Percentiles rank a stretch among this genome's conserved stretches.
Evolutionary conservation across 345 rosid genomes (phyloP).

Genomic region (Streptanthus diversifolius): DNA sequence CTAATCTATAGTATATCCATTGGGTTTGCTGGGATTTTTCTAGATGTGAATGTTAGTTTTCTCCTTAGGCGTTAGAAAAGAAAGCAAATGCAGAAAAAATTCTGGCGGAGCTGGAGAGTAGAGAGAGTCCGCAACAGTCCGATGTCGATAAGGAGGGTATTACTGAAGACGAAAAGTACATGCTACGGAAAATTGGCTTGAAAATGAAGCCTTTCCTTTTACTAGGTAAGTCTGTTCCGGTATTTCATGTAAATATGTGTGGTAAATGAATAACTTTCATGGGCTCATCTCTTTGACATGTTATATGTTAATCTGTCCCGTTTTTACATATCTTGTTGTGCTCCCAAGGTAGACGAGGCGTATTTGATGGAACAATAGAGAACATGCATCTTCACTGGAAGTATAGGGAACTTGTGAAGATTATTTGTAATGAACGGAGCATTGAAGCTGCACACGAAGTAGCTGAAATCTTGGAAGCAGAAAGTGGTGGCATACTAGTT

Average conservation of each 20-base stretch:
- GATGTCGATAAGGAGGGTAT: constrained; percentile 77
- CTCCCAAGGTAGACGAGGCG: constrained; percentile 77
- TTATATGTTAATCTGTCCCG: neutral
- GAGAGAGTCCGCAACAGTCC: constrained; percentile 46
- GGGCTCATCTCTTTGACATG: constrained; percentile 13
- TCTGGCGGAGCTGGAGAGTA: constrained; percentile 54
- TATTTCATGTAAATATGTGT: neutral
- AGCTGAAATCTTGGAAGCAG: constrained; percentile 70
- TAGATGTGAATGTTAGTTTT: constrained; percentile 18
- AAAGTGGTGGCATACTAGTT: constrained; percentile 90
- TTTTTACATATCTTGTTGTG: constrained; percentile 24
- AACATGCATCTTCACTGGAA: constrained; percentile 99
- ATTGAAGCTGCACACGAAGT: constrained; percentile 56
- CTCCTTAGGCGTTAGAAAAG: constrained; percentile 66
- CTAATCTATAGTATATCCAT: constrained; percentile 16
- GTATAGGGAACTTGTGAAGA: constrained; percentile 92
- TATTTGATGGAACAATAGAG: constrained; percentile 87
- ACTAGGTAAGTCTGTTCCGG: constrained; percentile 47
- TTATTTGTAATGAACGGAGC: constrained; percentile 58
- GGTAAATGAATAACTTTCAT: neutral
- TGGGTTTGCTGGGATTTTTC: constrained; percentile 12
- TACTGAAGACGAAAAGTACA: constrained; percentile 83
- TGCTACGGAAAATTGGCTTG: constrained; percentile 91
- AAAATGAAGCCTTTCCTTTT: constrained; percentile 87
- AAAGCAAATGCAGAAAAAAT: constrained; percentile 75